A percentile compares a stretch with the other conserved stretches of the same genome.
Conservation (phyloP, 257 asterid genomes). For the Solanum stenotomum region DNA sequence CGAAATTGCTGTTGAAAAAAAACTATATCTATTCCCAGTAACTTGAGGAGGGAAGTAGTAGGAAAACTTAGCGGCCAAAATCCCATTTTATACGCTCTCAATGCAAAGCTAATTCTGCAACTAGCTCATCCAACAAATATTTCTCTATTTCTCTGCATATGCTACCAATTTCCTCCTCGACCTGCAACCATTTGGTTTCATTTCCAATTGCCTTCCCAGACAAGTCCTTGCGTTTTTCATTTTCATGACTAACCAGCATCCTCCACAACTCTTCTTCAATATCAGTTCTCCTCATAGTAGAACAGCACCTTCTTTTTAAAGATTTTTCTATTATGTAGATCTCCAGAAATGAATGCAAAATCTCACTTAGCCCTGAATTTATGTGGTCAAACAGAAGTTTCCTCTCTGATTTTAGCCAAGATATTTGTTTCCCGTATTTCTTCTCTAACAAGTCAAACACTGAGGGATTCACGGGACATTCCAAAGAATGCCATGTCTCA, state of each 20-base stretch:
- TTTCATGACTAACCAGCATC: constrained; percentile 37
- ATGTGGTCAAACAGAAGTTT: constrained; percentile 56
- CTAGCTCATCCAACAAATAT: constrained; percentile 49
- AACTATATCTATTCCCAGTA: neutral
- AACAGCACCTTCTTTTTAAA: constrained; percentile 5
- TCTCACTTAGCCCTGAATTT: constrained; percentile 37
- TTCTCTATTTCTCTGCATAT: constrained; percentile 53
- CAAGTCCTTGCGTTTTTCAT: constrained; percentile 19
- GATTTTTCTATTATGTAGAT: neutral
- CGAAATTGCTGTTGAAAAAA: neutral
- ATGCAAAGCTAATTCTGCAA: constrained; percentile 28
- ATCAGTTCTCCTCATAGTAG: constrained; percentile 36
- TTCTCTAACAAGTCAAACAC: constrained; percentile 53
- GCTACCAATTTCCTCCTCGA: constrained; percentile 39
- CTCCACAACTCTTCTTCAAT: constrained; percentile 66
- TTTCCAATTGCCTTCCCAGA: constrained; percentile 25
- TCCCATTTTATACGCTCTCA: neutral
- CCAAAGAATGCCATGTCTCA: constrained; percentile 34
- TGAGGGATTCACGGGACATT: constrained; percentile 36
- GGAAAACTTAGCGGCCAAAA: neutral
- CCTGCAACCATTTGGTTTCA: constrained; percentile 37
- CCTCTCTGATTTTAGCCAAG: constrained; percentile 56
- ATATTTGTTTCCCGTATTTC: constrained; percentile 54
- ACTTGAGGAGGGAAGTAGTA: neutral
- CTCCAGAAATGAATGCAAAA: constrained; percentile 14